Conservation (phyloP, 2,329 filamentous ascomycete genomes). For the Fusarium bulbicola region DNA sequence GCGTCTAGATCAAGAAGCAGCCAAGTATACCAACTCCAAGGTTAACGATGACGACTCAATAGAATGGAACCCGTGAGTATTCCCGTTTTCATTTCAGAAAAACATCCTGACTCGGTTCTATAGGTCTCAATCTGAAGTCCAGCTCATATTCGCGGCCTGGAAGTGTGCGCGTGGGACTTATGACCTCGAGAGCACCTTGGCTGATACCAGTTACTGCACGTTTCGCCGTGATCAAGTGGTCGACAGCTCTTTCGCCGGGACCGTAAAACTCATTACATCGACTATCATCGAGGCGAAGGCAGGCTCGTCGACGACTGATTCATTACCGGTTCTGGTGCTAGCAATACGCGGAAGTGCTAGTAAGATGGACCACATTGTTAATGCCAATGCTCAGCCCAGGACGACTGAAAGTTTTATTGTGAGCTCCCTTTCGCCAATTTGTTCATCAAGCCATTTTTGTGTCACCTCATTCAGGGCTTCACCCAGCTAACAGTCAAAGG, state of each 20-base stretch:
- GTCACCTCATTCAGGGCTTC: neutral
- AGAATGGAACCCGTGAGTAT: conserved; percentile 32
- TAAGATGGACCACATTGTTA: conserved; percentile 40
- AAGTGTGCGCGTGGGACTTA: conserved; percentile 32
- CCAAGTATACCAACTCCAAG: conserved; percentile 34
- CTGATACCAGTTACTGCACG: conserved; percentile 16
- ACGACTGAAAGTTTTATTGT: conserved; percentile 25
- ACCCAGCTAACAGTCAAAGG: neutral
- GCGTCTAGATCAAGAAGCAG: conserved; percentile 35
- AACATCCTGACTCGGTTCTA: neutral
- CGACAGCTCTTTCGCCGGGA: conserved; percentile 13
- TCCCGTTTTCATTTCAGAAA: accelerated
- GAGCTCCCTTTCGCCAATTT: neutral
- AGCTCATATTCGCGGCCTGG: conserved; percentile 32
- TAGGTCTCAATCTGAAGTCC: conserved; percentile 24
- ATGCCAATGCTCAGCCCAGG: conserved; percentile 21
- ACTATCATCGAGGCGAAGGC: conserved; percentile 15
- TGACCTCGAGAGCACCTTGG: neutral
- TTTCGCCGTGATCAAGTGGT: conserved; percentile 17
- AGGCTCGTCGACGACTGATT: neutral
- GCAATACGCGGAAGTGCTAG: conserved; percentile 35
- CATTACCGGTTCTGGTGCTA: conserved; percentile 28
- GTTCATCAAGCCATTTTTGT: neutral
- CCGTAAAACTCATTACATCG: conserved; percentile 27
- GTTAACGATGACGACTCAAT: conserved; percentile 14